Base-by-base conservation (phyloP, 73 alveolate genomes). In the Durusdinium trenchii region DNA sequence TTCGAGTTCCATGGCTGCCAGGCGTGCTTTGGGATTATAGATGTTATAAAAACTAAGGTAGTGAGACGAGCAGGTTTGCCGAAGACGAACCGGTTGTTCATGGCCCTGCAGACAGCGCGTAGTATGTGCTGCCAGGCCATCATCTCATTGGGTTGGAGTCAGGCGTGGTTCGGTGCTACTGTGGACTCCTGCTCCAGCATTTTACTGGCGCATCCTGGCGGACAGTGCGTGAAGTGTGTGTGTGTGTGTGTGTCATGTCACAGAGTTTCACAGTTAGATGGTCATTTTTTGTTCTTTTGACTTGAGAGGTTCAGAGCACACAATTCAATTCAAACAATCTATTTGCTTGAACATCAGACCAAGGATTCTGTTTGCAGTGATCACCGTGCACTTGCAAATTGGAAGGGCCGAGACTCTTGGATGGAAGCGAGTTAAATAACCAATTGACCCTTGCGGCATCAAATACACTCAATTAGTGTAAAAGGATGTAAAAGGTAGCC, bases 1-100 rank as follows among this genome's bases (percentile, higher is more conserved):
- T 90, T 90, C 54, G 84, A 90, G 73, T 90, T 90, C 54, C 87
- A 90, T 35, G 97, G 97, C n/a, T 90, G 97, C 43, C 97, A 90
- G 97, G 97, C 60, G 16, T 1, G 69, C 67, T 28, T 45, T 35
- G 94, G 75, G 94, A 6, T 1, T 32, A 38, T 23, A 38, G 6
- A 38, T 51, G 20, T 48, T 81, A 6, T 9, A 48, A 46, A 28
- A n/a, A 0, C 26, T 40, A 38, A 9, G 46, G 54, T 4, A 2
- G n/a, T 26, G 20, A 42, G 12, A 26, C 48, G 85, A 9, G 46
- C 28, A 30, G 30, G 28, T 35, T n/a, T 35, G 46, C 47, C 20
- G 20, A 38, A 26, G 84, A 35, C 16, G 48, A 32, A 30, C 28
- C 20, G 3, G 46, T 23, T 35, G 46, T 9, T 30, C 45, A 32